These are phyloP conservation scores for Penstemon davidsonii DNA, from an alignment of 257 asterid species.

Conservation along the genomic window DNA sequence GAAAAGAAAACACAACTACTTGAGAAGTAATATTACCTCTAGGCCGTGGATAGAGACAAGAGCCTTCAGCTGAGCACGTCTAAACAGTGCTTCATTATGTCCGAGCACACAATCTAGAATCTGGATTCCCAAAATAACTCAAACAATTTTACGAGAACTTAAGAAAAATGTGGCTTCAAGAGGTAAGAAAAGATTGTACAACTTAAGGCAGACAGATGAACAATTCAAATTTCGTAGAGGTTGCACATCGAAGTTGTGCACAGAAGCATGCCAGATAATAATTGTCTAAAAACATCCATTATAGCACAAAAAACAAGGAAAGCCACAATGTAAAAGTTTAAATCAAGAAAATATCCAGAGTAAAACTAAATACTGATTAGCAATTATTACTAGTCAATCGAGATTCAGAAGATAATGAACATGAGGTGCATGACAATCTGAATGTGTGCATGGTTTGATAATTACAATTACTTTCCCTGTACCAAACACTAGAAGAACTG, in stretches of 20 bases:
- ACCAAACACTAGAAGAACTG: not conserved
- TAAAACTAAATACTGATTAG: not conserved
- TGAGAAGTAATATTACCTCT: slow-evolving; percentile 54
- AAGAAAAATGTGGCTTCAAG: slow-evolving; percentile 3
- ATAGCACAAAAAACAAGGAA: too few species aligned
- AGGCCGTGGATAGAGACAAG: slow-evolving; percentile 92
- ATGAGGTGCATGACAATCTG: not conserved
- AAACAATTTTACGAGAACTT: slow-evolving; percentile 10
- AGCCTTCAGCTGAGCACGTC: slow-evolving; percentile 98
- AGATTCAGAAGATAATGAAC: slow-evolving; percentile 7
- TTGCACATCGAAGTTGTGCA: not conserved
- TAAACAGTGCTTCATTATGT: slow-evolving; percentile 88
- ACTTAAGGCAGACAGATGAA: not conserved
- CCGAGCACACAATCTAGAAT: slow-evolving; percentile 87
- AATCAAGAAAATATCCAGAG: too few species aligned
- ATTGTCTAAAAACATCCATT: too few species aligned
- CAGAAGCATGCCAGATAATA: not conserved
- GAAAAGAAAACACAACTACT: not conserved
- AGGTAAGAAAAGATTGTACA: not conserved
- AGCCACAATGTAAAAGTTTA: too few species aligned
- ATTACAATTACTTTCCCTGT: not conserved
- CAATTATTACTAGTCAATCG: not conserved
- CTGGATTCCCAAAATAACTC: slow-evolving; percentile 40
- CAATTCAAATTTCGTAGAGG: not conserved
- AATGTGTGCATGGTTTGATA: not conserved